A percentile compares a stretch with the other conserved stretches of the same genome.
phyloP scores from a whole-genome alignment of 192 early-diverging fungal genomes.

The Cetraspora pellucida region DNA sequence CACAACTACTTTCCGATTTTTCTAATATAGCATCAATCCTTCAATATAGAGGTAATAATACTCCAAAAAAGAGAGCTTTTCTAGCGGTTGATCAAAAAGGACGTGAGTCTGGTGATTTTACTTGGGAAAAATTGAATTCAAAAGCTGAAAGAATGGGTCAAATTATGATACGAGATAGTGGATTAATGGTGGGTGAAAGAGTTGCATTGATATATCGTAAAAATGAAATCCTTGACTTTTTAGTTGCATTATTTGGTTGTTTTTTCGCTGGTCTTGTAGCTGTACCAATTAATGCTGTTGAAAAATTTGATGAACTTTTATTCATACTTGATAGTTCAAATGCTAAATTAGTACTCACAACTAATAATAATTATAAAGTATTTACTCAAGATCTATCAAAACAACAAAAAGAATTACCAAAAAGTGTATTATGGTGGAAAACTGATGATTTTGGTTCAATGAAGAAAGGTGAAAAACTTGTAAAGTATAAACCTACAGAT shows the following conservation, averaged over 20 bases:
- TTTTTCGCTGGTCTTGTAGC: conserved; percentile 80
- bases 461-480: conserved; percentile 59
- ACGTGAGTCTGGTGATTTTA: conserved; percentile 64
- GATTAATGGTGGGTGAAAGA: conserved; percentile 62
- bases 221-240: conserved; percentile 78
- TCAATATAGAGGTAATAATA: conserved; percentile 63
- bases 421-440: conserved; percentile 77
- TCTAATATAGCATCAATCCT: conserved; percentile 68
- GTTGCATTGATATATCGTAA: conserved; percentile 82
- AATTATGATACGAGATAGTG: conserved; percentile 64
- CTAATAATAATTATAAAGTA: conserved; percentile 74
- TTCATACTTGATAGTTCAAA: conserved; percentile 73
- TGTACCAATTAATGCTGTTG: conserved; percentile 81
- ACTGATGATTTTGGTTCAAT: conserved; percentile 76
- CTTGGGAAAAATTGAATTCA: conserved; percentile 73
- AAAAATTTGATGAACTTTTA: conserved; percentile 76
- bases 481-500: conserved; percentile 54
- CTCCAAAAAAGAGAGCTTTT: conserved; percentile 62
- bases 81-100: conserved; percentile 75
- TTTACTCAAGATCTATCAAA: conserved; percentile 72
- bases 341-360: conserved; percentile 73
- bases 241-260: conserved; percentile 81
- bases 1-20: conserved; percentile 55
- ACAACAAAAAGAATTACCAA: conserved; percentile 65
- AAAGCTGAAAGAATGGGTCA: conserved; percentile 73